A percentile compares a stretch with the other conserved stretches of the same genome.
Conservation (phyloP, 2,329 filamentous ascomycete genomes). For the Triangularia verruculosa region DNA sequence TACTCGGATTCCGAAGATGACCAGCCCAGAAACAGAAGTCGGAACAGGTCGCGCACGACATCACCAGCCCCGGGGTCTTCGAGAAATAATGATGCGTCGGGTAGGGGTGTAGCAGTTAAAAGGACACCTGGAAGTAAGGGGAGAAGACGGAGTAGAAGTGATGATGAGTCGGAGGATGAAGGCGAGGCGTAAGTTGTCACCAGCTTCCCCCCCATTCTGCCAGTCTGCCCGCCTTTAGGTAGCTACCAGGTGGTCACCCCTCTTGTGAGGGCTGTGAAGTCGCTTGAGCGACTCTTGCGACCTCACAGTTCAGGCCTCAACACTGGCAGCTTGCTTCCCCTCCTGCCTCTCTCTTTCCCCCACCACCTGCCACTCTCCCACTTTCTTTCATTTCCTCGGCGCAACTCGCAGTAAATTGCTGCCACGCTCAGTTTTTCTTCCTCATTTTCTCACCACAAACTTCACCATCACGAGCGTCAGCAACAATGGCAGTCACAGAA, state of each 20-base stretch:
- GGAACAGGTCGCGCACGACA: conserved; percentile 51
- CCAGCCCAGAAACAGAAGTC: conserved; percentile 26
- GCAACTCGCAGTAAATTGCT: not conserved
- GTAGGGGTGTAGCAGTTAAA: conserved; percentile 35
- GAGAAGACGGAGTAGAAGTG: conserved; percentile 46
- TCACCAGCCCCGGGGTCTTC: conserved; percentile 31
- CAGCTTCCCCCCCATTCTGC: too few species aligned
- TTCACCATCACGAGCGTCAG: not conserved
- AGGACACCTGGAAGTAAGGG: conserved; percentile 45
- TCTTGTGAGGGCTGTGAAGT: not conserved
- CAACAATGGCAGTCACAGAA: not conserved
- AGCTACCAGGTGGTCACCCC: not conserved
- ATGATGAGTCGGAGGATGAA: conserved; percentile 66
- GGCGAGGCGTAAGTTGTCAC: conserved; percentile 71
- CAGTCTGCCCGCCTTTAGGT: conserved; percentile 1
- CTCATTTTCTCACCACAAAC: not conserved
- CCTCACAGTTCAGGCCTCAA: not conserved
- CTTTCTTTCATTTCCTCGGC: not conserved
- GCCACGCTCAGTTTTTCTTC: not conserved
- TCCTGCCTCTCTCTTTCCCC: not conserved
- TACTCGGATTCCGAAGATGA: conserved; percentile 57
- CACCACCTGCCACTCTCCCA: not conserved
- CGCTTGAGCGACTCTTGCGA: not conserved
- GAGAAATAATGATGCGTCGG: conserved; percentile 37
- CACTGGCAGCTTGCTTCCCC: not conserved